Percentiles rank a stretch among this genome's conserved stretches.
Evolutionary conservation across 352 stramenopile species (phyloP).

Genomic region (Phytopythium ostracodes): DNA sequence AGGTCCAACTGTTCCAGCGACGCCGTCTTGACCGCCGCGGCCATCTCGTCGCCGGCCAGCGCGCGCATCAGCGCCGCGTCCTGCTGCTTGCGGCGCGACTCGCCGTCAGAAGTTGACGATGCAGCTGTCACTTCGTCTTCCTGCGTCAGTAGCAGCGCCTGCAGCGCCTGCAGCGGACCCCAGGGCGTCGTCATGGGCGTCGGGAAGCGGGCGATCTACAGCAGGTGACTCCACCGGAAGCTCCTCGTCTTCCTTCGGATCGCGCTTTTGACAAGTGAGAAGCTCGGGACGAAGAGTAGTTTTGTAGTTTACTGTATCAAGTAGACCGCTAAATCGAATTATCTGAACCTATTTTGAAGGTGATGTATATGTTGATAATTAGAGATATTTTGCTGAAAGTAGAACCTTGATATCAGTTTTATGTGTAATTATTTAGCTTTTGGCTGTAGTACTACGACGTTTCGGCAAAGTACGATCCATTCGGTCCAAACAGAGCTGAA

Average conservation of each 20-base stretch:
- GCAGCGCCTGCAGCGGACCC: slow-evolving; percentile 50
- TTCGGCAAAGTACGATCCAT: not conserved
- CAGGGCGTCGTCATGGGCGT: slow-evolving; percentile 29
- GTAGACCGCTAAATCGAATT: no score
- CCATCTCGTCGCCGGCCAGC: slow-evolving; percentile 44
- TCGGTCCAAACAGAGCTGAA: not conserved
- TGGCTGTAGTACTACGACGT: not conserved
- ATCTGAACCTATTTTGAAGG: no score
- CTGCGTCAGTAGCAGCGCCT: slow-evolving; percentile 34
- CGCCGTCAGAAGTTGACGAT: slow-evolving; percentile 22
- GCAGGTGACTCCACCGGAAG: not conserved
- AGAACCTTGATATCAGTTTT: no score
- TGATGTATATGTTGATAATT: no score
- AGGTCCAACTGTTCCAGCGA: slow-evolving; percentile 59
- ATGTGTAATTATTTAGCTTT: no score
- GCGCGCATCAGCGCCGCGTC: slow-evolving; percentile 39
- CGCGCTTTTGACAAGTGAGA: slow-evolving; percentile 3
- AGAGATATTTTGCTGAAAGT: no score
- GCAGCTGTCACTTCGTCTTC: slow-evolving; percentile 16
- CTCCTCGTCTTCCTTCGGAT: not conserved
- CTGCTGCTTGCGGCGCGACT: slow-evolving; percentile 40
- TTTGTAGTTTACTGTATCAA: not conserved
- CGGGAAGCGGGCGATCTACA: not conserved
- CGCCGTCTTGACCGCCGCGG: slow-evolving; percentile 33
- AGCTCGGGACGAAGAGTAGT: not conserved